These are phyloP conservation scores for Aureobasidium melanogenum DNA, from an alignment of 2,329 filamentous ascomycete genomes.

Conservation along the genomic window DNA sequence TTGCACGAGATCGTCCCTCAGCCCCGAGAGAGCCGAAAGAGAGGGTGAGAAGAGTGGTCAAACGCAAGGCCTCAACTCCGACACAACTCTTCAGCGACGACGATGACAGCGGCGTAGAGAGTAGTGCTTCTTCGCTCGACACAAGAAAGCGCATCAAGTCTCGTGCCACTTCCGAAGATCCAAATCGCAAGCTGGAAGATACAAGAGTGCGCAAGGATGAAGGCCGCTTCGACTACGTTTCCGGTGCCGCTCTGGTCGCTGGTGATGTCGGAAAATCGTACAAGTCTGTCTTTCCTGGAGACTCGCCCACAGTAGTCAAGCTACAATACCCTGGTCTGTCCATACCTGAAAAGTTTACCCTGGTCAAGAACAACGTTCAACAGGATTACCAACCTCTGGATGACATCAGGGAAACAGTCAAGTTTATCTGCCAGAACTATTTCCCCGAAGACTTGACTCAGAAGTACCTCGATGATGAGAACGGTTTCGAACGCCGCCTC, in stretches of 20 bases:
- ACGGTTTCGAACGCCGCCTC: slow-evolving; percentile 67
- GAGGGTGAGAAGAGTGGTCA: slow-evolving; percentile 20
- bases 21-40: slow-evolving; percentile 4
- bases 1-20: neutral
- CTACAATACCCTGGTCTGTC: slow-evolving; percentile 78
- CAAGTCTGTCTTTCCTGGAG: slow-evolving; percentile 39
- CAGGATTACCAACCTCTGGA: slow-evolving; percentile 57
- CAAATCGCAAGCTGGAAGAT: slow-evolving; percentile 12
- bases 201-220: slow-evolving; percentile 16
- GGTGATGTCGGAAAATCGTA: slow-evolving; percentile 38
- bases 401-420: slow-evolving; percentile 48
- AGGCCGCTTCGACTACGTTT: slow-evolving; percentile 28
- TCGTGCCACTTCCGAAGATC: slow-evolving; percentile 26
- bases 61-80: slow-evolving; percentile 28
- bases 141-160: slow-evolving; percentile 28
- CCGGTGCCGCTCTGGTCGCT: slow-evolving; percentile 33
- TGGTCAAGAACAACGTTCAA: slow-evolving; percentile 52
- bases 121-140: slow-evolving; percentile 23
- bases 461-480: slow-evolving; percentile 61
- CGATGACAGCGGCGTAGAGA: slow-evolving; percentile 22
- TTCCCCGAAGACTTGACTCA: slow-evolving; percentile 60
- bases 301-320: slow-evolving; percentile 37
- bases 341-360: slow-evolving; percentile 62
- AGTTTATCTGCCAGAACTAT: slow-evolving; percentile 62
- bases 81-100: slow-evolving; percentile 23